Percentiles rank a stretch among this genome's conserved stretches.
Conservation (phyloP, 768 basidiomycete genomes). For the Chalciporus sphaerocephalus region DNA sequence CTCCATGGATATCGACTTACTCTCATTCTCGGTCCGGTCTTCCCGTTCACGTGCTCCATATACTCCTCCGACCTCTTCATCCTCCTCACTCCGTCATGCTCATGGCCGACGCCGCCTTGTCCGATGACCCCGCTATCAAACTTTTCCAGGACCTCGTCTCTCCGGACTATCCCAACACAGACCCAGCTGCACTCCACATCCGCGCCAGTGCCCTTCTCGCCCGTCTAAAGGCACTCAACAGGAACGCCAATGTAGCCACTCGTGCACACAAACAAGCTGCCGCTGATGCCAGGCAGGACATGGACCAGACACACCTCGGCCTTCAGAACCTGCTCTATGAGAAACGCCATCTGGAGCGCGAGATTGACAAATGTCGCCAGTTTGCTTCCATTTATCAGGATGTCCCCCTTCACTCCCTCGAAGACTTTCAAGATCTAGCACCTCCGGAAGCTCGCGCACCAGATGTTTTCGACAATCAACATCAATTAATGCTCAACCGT, state of each 20-base stretch:
- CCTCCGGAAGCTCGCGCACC: conserved; percentile 61
- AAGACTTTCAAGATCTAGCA: conserved; percentile 66
- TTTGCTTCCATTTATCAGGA: conserved; percentile 91
- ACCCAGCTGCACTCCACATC: conserved; percentile 45
- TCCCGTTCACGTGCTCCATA: neutral
- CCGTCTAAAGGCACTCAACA: conserved; percentile 74
- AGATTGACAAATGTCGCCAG: conserved; percentile 90
- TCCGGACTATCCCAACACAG: conserved; percentile 43
- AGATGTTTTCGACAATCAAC: conserved; percentile 61
- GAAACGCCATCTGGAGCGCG: conserved; percentile 83
- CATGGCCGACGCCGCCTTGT: conserved; percentile 23
- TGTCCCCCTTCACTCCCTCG: conserved; percentile 64
- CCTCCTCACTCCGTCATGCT: no score
- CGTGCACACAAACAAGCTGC: conserved; percentile 70
- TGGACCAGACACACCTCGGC: conserved; percentile 85
- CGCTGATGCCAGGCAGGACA: conserved; percentile 71
- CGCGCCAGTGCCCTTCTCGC: conserved; percentile 74
- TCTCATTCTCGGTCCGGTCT: neutral
- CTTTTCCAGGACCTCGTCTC: conserved; percentile 62
- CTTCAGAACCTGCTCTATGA: conserved; percentile 87
- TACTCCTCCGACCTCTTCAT: neutral
- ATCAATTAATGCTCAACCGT: conserved; percentile 84
- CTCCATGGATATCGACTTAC: neutral
- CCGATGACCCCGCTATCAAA: conserved; percentile 50
- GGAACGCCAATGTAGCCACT: conserved; percentile 66